phyloP scores from a whole-genome alignment of 2,329 filamentous ascomycete genomes.

The Pseudofabraea citricarpa region DNA sequence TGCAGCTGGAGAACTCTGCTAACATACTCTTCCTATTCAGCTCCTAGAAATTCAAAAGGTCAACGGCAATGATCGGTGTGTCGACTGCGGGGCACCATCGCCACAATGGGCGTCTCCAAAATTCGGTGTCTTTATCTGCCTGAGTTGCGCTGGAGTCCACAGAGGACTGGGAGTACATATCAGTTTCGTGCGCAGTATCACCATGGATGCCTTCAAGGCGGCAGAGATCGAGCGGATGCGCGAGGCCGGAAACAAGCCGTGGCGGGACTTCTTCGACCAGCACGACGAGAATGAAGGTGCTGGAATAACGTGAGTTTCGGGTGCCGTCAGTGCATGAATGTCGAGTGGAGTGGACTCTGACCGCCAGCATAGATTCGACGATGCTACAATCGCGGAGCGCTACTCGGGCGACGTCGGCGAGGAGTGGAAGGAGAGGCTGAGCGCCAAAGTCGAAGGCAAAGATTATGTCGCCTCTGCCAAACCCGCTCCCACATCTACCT shows the following conservation, averaged over 20 bases:
- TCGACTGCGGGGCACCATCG: slow-evolving; percentile 91
- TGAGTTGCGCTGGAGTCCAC: slow-evolving; percentile 92
- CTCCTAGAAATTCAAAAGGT: slow-evolving; percentile 88
- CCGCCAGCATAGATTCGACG: slow-evolving; percentile 51
- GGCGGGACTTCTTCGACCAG: slow-evolving; percentile 80
- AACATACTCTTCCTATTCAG: slow-evolving; percentile 38
- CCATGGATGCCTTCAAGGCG: slow-evolving; percentile 97
- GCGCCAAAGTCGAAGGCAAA: slow-evolving; percentile 79
- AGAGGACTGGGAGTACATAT: slow-evolving; percentile 95
- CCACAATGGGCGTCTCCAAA: slow-evolving; percentile 98
- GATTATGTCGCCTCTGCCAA: slow-evolving; percentile 78
- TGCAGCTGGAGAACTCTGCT: background rate
- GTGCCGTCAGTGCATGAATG: background rate
- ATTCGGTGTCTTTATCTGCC: slow-evolving; percentile 97
- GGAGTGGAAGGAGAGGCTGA: slow-evolving; percentile 89
- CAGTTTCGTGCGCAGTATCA: slow-evolving; percentile 94
- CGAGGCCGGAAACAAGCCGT: slow-evolving; percentile 81
- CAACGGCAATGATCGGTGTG: slow-evolving; percentile 83
- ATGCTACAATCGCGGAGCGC: slow-evolving; percentile 82
- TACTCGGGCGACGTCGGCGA: slow-evolving; percentile 89
- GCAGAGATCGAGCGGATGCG: slow-evolving; percentile 93
- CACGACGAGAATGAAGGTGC: slow-evolving; percentile 62
- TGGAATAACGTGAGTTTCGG: slow-evolving; percentile 39
- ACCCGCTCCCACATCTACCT: slow-evolving; percentile 24
- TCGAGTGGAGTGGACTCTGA: background rate